Evolutionary conservation across 192 early-diverging fungal species (phyloP), one percentile per base, ranked within the genome.

Genomic region (Rhizoclosmatium sp.): DNA sequence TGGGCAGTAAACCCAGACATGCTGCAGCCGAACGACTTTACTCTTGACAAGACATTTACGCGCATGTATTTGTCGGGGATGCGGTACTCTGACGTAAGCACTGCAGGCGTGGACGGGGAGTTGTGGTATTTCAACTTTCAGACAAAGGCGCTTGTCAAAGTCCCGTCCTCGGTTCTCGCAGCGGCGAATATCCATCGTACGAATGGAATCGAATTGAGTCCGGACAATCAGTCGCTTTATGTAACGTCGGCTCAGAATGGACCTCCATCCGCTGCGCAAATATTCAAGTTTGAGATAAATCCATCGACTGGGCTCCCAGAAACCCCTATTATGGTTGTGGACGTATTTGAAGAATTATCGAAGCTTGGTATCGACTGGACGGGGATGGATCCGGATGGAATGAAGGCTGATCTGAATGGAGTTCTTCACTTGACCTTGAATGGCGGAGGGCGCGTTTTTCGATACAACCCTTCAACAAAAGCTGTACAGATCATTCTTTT

Each of bases 301-400:
- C 4, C 46, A 0, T 5, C 12, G 16, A 46, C 65, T 44, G 44
- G 65, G 23, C 23, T 45, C 0, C 23, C 44, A 39, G 46, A 10
- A 21, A 68, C 1, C 4, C 65, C 65, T 42, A 42, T 68, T 68
- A 21, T 68, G 4, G 0, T 68, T 10, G 44, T 68, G 5, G 65
- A 68, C 1, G 23, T 68, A 42, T 31, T 12, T 12, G 21, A 0
- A 9, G 40, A 68, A 42, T 42, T 68, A 42, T 19, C 4, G 40
- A 21, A 21, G 5, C 7, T 68, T 21, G 65, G 65, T 46, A 21
- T 68, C 9, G 40, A 68, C 65, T 42, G 39, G 16, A 14, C 31
- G 16, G 65, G 65, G 42, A 68, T 68, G 65, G 65, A 68, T 47
- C 65, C 65, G 7, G 65, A 68, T 68, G 65, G 65, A 16, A 44